phyloP scores from a whole-genome alignment of 1,284 basidiomycete genomes.

The Phlebopus sp. region DNA sequence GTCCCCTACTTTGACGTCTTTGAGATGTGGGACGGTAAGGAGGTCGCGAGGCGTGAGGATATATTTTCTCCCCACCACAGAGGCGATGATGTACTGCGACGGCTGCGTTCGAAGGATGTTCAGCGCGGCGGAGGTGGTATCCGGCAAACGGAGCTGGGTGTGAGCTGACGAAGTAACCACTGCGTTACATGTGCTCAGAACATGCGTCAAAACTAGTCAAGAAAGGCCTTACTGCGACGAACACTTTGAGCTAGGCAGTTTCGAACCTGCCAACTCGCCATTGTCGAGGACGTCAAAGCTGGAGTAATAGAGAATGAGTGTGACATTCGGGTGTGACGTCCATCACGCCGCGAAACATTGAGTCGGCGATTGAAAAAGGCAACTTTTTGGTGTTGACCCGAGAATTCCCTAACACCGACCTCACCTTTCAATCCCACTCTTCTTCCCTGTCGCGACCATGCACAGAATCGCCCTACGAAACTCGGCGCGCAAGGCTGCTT shows the following conservation, averaged over 20 bases:
- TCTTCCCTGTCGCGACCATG: conserved; percentile 59
- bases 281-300: conserved; percentile 6
- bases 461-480: conserved; percentile 87
- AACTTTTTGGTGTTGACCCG: conserved; percentile 33
- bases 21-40: conserved; percentile 88
- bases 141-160: conserved; percentile 15
- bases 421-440: conserved; percentile 41
- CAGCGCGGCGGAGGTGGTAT: conserved; percentile 50
- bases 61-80: conserved; percentile 86
- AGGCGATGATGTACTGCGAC: conserved; percentile 86
- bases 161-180: conserved; percentile 16
- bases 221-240: conserved; percentile 17
- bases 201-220: not conserved
- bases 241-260: conserved; percentile 25
- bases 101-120: conserved; percentile 75
- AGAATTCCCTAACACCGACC: conserved; percentile 30
- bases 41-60: conserved; percentile 87
- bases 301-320: conserved; percentile 1
- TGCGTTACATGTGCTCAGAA: conserved; percentile 11
- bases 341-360: conserved; percentile 19
- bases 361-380: conserved; percentile 30
- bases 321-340: conserved; percentile 6
- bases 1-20: conserved; percentile 81
- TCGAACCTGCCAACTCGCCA: conserved; percentile 21
- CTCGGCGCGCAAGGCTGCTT: conserved; percentile 70